Evolutionary conservation across 305 asterid species (phyloP).

Genomic region (Solanum hybrid): DNA sequence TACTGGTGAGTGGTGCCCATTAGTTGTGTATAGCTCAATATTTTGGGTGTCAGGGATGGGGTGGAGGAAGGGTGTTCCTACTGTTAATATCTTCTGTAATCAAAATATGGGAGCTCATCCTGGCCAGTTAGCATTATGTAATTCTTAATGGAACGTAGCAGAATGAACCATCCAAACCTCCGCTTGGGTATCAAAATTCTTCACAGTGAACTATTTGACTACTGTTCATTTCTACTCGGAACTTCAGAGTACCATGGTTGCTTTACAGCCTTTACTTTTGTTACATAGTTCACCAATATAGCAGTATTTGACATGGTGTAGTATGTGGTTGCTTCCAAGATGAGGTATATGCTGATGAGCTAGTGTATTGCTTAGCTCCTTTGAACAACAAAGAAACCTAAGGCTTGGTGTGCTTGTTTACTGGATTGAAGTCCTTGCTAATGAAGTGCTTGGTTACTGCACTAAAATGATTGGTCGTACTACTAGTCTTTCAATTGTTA

Average conservation of each 20-base stretch:
- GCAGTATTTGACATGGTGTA: background rate
- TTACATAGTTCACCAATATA: background rate
- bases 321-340: background rate
- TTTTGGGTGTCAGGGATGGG: background rate
- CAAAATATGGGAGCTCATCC: background rate
- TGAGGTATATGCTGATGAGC: background rate
- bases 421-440: background rate
- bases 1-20: background rate
- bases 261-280: background rate
- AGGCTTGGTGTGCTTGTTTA: background rate
- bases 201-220: background rate
- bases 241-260: background rate
- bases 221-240: background rate
- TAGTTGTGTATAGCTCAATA: background rate
- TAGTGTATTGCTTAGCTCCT: background rate
- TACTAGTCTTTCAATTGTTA: background rate
- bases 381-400: background rate
- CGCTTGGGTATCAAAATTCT: background rate
- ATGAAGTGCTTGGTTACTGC: background rate
- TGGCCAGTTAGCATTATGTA: background rate
- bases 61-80: background rate
- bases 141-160: background rate
- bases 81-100: background rate
- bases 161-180: background rate
- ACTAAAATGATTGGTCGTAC: background rate